Base-by-base conservation (phyloP, 169 alveolate genomes). In the Cryptosporidium andersoni region DNA sequence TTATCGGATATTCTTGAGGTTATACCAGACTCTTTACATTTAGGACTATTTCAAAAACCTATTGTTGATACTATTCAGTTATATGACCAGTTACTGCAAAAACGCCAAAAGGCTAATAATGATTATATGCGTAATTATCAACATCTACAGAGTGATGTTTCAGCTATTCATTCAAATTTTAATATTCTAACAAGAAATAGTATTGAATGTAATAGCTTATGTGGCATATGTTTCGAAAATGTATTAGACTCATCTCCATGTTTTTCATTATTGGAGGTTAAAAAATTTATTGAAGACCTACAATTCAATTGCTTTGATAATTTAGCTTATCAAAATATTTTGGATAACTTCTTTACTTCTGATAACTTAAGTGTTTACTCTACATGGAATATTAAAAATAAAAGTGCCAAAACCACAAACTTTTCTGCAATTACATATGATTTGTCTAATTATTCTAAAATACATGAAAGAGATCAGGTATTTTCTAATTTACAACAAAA, bases 21-120 rank as follows among this genome's bases (percentile, higher is more conserved):
- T 64, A 42, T 74, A 47, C 85, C 85, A 16, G 85, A 74, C 11
- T 66, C 55, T 14, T 14, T 74, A 6, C 74, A 60, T 3, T 64
- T 74, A n/a, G 43, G 60, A 16, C 49, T 74, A 6, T 47, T 74
- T 16, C 55, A 49, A 14, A 62, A 74, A 25, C 37, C 60, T 5
- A 74, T 74, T 6, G 16, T 55, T 43, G 60, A 36, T 45, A 74
- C 42, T 56, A 60, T 74, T 1, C 42, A 58, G 45, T 68, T 58
- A 14, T 74, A 43, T 43, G 85, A 74, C 52, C 74, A 74, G 6
- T 56, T 74, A 4, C 63, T 74, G 8, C 67, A 58, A 6, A 74
- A 74, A 42, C 55, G 85, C 55, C 55, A 66, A n/a, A 74, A 74
- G 6, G 11, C 43, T n/a, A 58, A 74, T n/a, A 47, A 45, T 1